Percentiles rank a stretch among this genome's conserved stretches.
phyloP scores from a whole-genome alignment of 2,329 filamentous ascomycete genomes.

The Talaromyces sp. region DNA sequence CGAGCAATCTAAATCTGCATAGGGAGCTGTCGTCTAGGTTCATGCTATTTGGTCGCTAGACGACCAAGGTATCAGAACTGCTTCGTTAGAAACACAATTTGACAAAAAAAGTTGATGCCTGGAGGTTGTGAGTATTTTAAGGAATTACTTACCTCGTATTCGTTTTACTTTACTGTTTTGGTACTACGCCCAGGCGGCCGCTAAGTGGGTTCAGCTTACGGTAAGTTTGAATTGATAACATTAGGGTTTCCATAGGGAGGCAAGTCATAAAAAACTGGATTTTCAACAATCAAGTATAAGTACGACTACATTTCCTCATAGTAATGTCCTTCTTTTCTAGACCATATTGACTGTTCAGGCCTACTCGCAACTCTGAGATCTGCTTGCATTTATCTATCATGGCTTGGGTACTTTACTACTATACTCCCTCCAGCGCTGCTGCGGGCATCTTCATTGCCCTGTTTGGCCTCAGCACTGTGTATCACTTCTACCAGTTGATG shows the following conservation, averaged over 20 bases:
- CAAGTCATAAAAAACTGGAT: neutral
- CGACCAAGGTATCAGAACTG: neutral
- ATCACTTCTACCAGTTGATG: slow-evolving; percentile 43
- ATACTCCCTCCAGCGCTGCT: slow-evolving; percentile 45
- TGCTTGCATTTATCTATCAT: neutral
- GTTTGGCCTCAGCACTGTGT: slow-evolving; percentile 42
- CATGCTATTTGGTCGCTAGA: neutral
- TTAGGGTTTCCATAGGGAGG: neutral
- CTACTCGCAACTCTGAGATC: neutral
- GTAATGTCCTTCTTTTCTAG: neutral
- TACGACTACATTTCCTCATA: neutral
- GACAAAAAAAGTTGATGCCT: neutral
- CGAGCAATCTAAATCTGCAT: neutral
- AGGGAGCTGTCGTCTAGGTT: neutral
- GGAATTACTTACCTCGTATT: neutral
- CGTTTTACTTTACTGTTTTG: neutral
- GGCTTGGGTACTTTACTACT: slow-evolving; percentile 31
- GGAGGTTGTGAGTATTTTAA: neutral
- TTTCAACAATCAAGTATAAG: neutral
- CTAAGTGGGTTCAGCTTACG: neutral
- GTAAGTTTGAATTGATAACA: neutral
- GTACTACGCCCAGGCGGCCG: neutral
- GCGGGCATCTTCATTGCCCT: slow-evolving; percentile 48
- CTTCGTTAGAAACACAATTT: neutral
- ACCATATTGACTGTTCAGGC: neutral